phyloP scores from a whole-genome alignment of 495 filamentous ascomycete species.

The Xylaria venustula region DNA sequence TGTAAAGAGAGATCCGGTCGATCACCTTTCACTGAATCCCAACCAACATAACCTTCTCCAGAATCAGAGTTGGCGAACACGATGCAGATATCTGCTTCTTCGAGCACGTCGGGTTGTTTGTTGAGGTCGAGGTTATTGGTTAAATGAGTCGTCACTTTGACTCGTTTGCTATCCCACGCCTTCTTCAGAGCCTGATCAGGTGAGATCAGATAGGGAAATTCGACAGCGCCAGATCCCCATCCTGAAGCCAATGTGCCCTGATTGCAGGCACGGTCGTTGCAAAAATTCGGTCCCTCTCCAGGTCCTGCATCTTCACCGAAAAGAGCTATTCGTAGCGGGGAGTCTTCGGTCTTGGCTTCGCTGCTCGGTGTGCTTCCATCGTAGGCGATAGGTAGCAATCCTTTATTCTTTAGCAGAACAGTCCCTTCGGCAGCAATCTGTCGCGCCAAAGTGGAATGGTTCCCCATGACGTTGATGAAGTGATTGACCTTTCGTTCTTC shows the following conservation, averaged over 20 bases:
- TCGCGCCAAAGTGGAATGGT: constrained; percentile 68
- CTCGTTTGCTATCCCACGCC: constrained; percentile 50
- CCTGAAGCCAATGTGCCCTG: constrained; percentile 80
- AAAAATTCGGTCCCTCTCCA: constrained; percentile 68
- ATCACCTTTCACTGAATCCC: constrained; percentile 69
- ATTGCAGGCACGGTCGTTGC: constrained; percentile 75
- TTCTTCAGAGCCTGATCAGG: constrained; percentile 65
- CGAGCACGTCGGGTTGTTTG: constrained; percentile 33
- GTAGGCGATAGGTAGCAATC: constrained; percentile 61
- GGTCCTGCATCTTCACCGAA: constrained; percentile 85
- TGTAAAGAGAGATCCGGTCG: constrained; percentile 78
- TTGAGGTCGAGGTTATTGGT: constrained; percentile 50
- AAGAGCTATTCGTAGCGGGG: constrained; percentile 64
- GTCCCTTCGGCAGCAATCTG: constrained; percentile 80
- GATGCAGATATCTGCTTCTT: constrained; percentile 64
- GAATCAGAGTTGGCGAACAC: constrained; percentile 65
- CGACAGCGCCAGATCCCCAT: constrained; percentile 88
- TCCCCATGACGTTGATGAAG: constrained; percentile 69
- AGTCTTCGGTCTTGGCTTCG: constrained; percentile 28
- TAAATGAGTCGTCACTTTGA: constrained; percentile 59
- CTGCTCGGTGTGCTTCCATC: constrained; percentile 41
- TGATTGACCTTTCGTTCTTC: constrained; percentile 67
- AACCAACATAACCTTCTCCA: constrained; percentile 63
- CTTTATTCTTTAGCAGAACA: constrained; percentile 79
- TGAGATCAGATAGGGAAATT: constrained; percentile 78